Base-by-base conservation (phyloP, 495 filamentous ascomycete genomes). In the Aspergillus steynii region DNA sequence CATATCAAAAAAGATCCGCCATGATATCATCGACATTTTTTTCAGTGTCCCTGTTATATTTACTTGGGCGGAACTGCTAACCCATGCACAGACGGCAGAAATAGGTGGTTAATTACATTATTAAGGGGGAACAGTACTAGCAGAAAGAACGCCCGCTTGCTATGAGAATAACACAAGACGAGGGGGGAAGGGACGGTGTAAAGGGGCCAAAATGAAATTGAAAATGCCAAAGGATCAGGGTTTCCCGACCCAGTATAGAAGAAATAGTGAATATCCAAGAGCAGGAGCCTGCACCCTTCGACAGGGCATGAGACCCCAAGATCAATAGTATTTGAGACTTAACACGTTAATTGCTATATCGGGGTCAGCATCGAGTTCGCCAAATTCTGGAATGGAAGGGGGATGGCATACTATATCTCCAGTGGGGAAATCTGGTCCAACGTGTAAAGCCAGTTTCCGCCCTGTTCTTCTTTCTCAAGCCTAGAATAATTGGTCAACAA, bases 371-470 rank as follows among this genome's bases (percentile, higher is more conserved):
- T 14, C 37, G 14, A 32, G 6, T 12, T 12, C 34, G 14, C 4
- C 7, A 47, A 37, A 49, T 3, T 7, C n/a, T 42, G 12, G 14
- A 55, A 58, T 31, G 29, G 34, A 55, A 2, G 28, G 31, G 25
- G 15, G 51, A 25, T 28, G 34, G 85, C 93, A 85, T 85, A 96
- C 94, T 98, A 99, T 61, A 99, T 99, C 77, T 96, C 91, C 77
- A 98, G 80, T 54, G 95, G 95, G 64, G 95, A 96, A 71, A 99
- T 86, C 69, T 95, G 89, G 73, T 99, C 95, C 51, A 97, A 88
- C 73, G 91, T 91, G 73, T 97, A 98, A 52, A 98, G 85, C 96
- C 96, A 99, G 71, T 97, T 96, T 46, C 92, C 92, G 63, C 89
- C 91, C 65, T 88, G 85, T 77, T 97, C 95, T 76, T 97, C 96